Percentiles rank a stretch among this genome's conserved stretches.
phyloP scores from a whole-genome alignment of 2,329 filamentous ascomycete genomes.

The Tolypocladium ovalisporum region DNA sequence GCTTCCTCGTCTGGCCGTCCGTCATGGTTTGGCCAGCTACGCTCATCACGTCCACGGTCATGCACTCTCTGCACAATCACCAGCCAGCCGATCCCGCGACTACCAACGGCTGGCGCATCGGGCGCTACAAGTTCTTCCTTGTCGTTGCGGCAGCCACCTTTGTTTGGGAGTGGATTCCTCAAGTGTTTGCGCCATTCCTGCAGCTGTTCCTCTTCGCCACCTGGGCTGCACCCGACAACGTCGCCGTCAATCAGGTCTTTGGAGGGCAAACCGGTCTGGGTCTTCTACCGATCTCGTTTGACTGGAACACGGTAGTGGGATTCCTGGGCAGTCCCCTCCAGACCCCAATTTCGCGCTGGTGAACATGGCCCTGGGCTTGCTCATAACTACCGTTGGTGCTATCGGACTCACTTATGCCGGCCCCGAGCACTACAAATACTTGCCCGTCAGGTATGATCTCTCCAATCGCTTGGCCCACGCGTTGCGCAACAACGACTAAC shows the following conservation, averaged over 20 bases:
- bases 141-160: conserved; percentile 39
- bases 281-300: conserved; percentile 53
- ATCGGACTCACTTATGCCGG: conserved; percentile 40
- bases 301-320: conserved; percentile 51
- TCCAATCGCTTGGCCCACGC: neutral
- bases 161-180: conserved; percentile 47
- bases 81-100: conserved; percentile 36
- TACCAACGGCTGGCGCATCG: conserved; percentile 47
- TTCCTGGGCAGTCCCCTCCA: conserved; percentile 47
- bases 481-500: neutral
- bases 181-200: conserved; percentile 46
- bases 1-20: conserved; percentile 49
- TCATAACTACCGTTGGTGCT: conserved; percentile 39
- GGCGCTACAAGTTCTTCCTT: conserved; percentile 48
- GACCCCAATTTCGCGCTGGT: conserved; percentile 49
- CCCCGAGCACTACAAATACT: conserved; percentile 39
- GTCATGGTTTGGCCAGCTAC: conserved; percentile 55
- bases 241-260: conserved; percentile 54
- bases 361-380: conserved; percentile 43
- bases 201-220: conserved; percentile 49
- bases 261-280: conserved; percentile 50
- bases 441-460: conserved; percentile 29
- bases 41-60: conserved; percentile 50
- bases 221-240: conserved; percentile 52
- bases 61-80: conserved; percentile 55